Conservation (phyloP, 352 stramenopile genomes). For the Pythium oligandrum region DNA sequence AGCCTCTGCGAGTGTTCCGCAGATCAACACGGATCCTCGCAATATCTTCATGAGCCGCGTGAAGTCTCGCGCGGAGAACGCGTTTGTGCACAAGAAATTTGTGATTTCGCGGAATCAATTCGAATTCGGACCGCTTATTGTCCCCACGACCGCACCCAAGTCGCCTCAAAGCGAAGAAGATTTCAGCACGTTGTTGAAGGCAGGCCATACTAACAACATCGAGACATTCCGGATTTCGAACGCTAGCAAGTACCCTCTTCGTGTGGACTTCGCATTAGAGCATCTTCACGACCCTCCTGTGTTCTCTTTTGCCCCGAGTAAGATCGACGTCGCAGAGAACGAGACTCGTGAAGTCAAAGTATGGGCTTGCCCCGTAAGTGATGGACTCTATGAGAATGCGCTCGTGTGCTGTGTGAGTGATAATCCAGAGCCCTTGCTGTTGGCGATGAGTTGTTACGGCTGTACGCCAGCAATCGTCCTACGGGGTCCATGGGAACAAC, state of each 20-base stretch:
- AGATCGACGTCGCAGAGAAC: slow-evolving; percentile 74
- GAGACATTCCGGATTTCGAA: slow-evolving; percentile 93
- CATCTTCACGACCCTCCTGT: slow-evolving; percentile 16
- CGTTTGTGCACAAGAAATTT: slow-evolving; percentile 89
- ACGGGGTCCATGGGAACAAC: slow-evolving; percentile 83
- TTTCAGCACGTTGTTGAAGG: slow-evolving; percentile 42
- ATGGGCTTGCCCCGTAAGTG: slow-evolving; percentile 82
- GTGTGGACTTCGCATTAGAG: slow-evolving; percentile 52
- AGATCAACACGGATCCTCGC: slow-evolving; percentile 89
- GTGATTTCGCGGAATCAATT: slow-evolving; percentile 87
- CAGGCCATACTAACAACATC: slow-evolving; percentile 25
- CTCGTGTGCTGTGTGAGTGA: slow-evolving; percentile 89
- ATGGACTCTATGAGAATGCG: slow-evolving; percentile 62
- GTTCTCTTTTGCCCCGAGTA: slow-evolving; percentile 76
- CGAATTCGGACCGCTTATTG: slow-evolving; percentile 92
- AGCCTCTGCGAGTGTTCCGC: slow-evolving; percentile 82
- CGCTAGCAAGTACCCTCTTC: slow-evolving; percentile 67
- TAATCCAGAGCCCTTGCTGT: slow-evolving; percentile 88
- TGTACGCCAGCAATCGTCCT: slow-evolving; percentile 76
- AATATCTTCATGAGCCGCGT: slow-evolving; percentile 94
- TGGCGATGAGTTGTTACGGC: slow-evolving; percentile 84
- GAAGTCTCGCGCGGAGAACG: slow-evolving; percentile 65
- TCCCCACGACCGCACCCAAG: slow-evolving; percentile 17
- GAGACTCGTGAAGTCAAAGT: slow-evolving; percentile 90
- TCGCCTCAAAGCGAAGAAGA: slow-evolving; percentile 37